A percentile compares a stretch with the other conserved stretches of the same genome.
Evolutionary conservation across 2,329 filamentous ascomycete genomes (phyloP).

Genomic region (Apiospora koreana): DNA sequence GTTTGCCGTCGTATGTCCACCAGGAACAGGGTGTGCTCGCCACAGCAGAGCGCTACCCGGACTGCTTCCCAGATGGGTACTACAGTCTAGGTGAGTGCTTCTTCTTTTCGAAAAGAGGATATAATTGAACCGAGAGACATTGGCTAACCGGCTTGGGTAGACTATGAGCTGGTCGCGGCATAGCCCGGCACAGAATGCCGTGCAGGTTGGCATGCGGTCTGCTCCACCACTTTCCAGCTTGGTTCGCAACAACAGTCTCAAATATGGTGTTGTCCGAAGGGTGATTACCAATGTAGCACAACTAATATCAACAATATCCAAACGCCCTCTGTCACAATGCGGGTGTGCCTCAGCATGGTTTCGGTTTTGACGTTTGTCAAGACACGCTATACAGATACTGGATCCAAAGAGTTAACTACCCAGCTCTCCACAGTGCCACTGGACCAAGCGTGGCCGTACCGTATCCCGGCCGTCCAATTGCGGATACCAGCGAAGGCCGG

Average conservation of each 20-base stretch:
- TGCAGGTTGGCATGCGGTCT: neutral
- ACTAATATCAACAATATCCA: neutral
- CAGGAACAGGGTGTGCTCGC: neutral
- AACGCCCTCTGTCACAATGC: neutral
- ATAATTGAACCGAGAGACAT: neutral
- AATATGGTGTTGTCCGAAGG: neutral
- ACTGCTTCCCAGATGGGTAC: neutral
- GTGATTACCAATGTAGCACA: neutral
- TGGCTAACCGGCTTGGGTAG: neutral
- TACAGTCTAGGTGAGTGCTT: neutral
- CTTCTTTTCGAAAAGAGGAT: rapidly evolving
- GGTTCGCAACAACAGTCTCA: neutral
- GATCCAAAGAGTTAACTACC: neutral
- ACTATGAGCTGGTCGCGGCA: neutral
- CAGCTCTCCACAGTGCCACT: neutral
- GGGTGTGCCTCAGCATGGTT: neutral
- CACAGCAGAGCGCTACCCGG: neutral
- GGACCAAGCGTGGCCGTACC: neutral
- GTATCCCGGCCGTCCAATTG: neutral
- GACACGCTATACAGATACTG: neutral
- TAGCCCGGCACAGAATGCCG: neutral
- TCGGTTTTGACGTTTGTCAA: neutral
- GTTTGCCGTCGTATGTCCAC: neutral
- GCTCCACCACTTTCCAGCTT: neutral
- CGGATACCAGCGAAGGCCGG: neutral